Percentiles rank a stretch among this genome's conserved stretches.
These are phyloP conservation scores for Torulaspora delbrueckii DNA, from an alignment of 805 yeast genomes.

Conservation along the genomic window DNA sequence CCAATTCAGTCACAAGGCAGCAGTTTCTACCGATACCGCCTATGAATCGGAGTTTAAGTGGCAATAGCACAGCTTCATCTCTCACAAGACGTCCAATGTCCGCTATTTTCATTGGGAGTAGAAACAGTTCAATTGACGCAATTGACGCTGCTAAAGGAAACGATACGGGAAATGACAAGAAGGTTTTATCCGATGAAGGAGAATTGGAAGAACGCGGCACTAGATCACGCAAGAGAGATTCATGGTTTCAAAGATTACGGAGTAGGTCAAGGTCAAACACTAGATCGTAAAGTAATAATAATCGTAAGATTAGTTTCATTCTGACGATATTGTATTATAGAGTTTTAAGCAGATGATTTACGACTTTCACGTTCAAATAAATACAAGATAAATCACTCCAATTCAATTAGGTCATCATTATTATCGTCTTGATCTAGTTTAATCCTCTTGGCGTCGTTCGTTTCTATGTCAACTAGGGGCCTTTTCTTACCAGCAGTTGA, in stretches of 20 bases:
- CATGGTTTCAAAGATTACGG: slow-evolving; percentile 45
- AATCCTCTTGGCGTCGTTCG: slow-evolving; percentile 7
- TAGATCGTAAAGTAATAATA: not conserved
- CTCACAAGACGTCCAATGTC: slow-evolving; percentile 22
- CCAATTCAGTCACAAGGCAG: slow-evolving; percentile 16
- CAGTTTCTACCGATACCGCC: slow-evolving; percentile 17
- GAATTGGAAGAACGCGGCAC: slow-evolving; percentile 16
- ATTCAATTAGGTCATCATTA: slow-evolving; percentile 19
- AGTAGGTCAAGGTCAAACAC: slow-evolving; percentile 35
- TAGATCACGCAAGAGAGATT: slow-evolving; percentile 34
- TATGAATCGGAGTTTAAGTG: slow-evolving; percentile 21
- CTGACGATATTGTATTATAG: slow-evolving; percentile 2
- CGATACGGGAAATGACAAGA: not conserved
- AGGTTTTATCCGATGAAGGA: not conserved
- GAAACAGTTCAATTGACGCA: slow-evolving; percentile 23
- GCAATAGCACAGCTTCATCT: slow-evolving; percentile 23
- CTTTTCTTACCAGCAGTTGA: not conserved
- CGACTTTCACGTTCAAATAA: not conserved
- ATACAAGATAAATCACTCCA: slow-evolving; percentile 4
- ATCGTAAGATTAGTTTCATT: not conserved
- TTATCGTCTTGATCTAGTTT: slow-evolving; percentile 11
- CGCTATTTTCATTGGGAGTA: slow-evolving; percentile 15
- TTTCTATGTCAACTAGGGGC: slow-evolving; percentile 5
- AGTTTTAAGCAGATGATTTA: slow-evolving; percentile 5
- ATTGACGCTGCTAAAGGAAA: slow-evolving; percentile 8